Conservation (phyloP, 1,284 basidiomycete genomes). For the Sphagnurus paluster region DNA sequence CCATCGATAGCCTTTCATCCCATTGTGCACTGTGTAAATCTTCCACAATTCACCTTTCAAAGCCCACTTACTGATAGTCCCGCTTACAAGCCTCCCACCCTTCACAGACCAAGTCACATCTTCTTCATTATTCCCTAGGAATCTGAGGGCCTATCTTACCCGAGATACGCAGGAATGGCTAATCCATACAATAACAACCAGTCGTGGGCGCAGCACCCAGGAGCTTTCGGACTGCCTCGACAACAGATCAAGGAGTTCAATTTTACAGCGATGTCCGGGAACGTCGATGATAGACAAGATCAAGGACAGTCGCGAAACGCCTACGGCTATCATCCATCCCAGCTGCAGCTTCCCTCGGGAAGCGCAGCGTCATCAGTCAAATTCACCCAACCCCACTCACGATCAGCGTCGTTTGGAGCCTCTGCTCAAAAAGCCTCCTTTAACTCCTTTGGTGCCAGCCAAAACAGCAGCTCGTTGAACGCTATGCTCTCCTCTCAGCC, state of each 20-base stretch:
- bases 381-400: conserved; percentile 7
- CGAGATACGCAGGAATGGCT: conserved; percentile 27
- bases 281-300: conserved; percentile 10
- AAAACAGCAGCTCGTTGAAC: conserved; percentile 13
- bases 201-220: conserved; percentile 32
- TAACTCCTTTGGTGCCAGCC: conserved; percentile 9
- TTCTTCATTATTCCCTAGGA: no score
- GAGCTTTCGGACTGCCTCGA: conserved; percentile 28
- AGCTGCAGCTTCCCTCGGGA: conserved; percentile 9
- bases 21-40: no score
- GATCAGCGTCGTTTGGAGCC: conserved; percentile 12
- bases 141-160: no score
- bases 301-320: conserved; percentile 6
- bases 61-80: no score
- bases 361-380: conserved; percentile 6
- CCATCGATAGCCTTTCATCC: no score
- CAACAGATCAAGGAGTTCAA: conserved; percentile 34
- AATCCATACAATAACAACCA: conserved; percentile 29
- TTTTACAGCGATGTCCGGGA: conserved; percentile 20
- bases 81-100: no score
- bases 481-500: conserved; percentile 9
- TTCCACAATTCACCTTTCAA: no score
- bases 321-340: conserved; percentile 16
- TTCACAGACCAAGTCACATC: no score
- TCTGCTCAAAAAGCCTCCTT: conserved; percentile 8